Conservation (phyloP, 2,329 filamentous ascomycete genomes). For the Colletotrichum euphorbiae region DNA sequence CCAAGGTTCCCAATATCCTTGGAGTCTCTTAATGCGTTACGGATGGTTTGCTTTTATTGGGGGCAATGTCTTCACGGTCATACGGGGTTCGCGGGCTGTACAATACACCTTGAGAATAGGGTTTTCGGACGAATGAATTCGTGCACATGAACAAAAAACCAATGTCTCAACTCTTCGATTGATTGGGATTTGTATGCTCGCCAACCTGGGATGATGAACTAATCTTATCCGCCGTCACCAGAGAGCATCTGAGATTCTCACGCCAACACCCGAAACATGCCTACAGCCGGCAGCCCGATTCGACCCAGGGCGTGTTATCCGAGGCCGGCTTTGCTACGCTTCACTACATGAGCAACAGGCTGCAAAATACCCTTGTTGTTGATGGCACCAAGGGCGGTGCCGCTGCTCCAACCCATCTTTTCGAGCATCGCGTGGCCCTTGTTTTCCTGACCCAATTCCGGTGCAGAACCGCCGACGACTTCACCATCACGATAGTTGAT, state of each 20-base stretch:
- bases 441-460: constrained; percentile 85
- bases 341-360: constrained; percentile 88
- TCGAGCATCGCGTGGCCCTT: constrained; percentile 88
- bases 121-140: constrained; percentile 71
- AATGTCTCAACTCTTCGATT: background rate
- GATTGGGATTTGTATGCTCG: too few species aligned
- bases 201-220: too few species aligned
- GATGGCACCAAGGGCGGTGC: constrained; percentile 82
- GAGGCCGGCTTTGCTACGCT: constrained; percentile 85
- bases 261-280: too few species aligned
- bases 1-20: constrained; percentile 56
- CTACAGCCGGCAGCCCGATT: too few species aligned
- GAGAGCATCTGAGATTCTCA: too few species aligned
- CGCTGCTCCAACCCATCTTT: constrained; percentile 96
- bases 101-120: constrained; percentile 75
- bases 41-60: constrained; percentile 74
- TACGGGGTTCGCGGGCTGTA: constrained; percentile 78
- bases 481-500: constrained; percentile 84
- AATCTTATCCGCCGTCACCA: too few species aligned
- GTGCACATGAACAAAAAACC: constrained; percentile 62
- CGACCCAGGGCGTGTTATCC: constrained; percentile 58
- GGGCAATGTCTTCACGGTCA: constrained; percentile 78
- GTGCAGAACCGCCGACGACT: constrained; percentile 84
- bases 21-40: constrained; percentile 79
- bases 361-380: constrained; percentile 91